A percentile compares a stretch with the other conserved stretches of the same genome.
phyloP scores from a whole-genome alignment of 768 basidiomycete genomes.

The Sarcodon sp. region DNA sequence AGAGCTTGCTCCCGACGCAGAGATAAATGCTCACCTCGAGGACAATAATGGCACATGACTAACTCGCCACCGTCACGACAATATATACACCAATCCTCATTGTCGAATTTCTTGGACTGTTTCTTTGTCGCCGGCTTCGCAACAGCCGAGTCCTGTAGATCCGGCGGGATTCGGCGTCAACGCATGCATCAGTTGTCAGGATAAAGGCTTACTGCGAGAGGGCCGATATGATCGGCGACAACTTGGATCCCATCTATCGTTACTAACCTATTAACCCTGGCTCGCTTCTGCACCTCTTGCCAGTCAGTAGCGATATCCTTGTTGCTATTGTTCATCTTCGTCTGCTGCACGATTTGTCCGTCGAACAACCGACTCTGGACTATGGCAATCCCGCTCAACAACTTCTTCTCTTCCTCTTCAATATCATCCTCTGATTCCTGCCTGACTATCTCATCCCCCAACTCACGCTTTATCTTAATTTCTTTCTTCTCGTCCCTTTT shows the following conservation, averaged over 20 bases:
- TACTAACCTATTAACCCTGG: slow-evolving; percentile 25
- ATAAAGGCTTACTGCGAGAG: slow-evolving; percentile 14
- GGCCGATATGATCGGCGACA: slow-evolving; percentile 16
- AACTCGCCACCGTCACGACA: slow-evolving; percentile 50
- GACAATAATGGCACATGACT: slow-evolving; percentile 33
- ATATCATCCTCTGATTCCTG: slow-evolving; percentile 16
- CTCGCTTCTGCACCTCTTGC: slow-evolving; percentile 32
- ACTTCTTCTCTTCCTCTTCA: slow-evolving; percentile 37
- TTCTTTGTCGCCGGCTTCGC: slow-evolving; percentile 15
- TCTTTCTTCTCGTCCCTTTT: slow-evolving; percentile 27
- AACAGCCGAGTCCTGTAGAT: slow-evolving; percentile 6
- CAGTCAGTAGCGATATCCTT: slow-evolving; percentile 32
- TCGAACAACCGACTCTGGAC: slow-evolving; percentile 49
- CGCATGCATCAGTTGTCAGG: background rate
- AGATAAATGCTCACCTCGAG: slow-evolving; percentile 28
- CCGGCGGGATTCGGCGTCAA: background rate
- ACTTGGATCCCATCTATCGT: slow-evolving; percentile 23
- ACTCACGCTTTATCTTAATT: slow-evolving; percentile 24
- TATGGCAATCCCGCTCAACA: slow-evolving; percentile 43
- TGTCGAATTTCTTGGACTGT: slow-evolving; percentile 26
- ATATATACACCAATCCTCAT: slow-evolving; percentile 45
- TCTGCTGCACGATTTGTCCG: slow-evolving; percentile 22
- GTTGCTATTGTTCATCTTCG: slow-evolving; percentile 18
- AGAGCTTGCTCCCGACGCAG: background rate
- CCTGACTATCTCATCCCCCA: slow-evolving; percentile 13